Conservation (phyloP, 2,329 filamentous ascomycete species). For the Exophiala spinifera region DNA sequence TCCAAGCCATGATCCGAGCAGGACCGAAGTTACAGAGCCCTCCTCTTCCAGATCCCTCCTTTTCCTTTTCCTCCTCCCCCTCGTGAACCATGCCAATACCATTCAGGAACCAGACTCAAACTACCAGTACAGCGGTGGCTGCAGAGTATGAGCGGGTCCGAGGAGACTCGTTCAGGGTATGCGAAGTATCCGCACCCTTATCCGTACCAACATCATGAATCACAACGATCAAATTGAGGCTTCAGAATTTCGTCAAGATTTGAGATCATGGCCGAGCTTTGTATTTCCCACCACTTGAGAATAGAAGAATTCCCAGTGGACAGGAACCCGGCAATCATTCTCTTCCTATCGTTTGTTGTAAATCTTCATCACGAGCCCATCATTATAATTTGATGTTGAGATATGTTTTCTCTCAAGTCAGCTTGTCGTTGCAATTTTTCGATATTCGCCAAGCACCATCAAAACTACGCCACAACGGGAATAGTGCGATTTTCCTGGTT, state of each 20-base stretch:
- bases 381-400: slow-evolving; percentile 7
- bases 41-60: too few relatives aligned
- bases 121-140: too few relatives aligned
- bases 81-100: too few relatives aligned
- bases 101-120: too few relatives aligned
- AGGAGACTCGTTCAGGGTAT: too few relatives aligned
- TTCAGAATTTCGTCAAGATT: slow-evolving; percentile 33
- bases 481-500: not conserved
- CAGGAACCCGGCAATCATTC: slow-evolving; percentile 38
- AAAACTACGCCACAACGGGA: slow-evolving; percentile 8
- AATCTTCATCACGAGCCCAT: slow-evolving; percentile 44
- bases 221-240: slow-evolving; percentile 1
- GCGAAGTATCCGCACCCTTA: not conserved
- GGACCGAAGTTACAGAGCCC: too few relatives aligned
- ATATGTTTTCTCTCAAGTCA: too few relatives aligned
- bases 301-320: not conserved
- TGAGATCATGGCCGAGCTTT: slow-evolving; percentile 18
- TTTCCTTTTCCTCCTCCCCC: too few relatives aligned
- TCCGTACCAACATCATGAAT: not conserved
- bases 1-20: too few relatives aligned
- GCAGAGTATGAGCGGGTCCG: too few relatives aligned
- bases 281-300: not conserved
- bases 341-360: slow-evolving; percentile 48
- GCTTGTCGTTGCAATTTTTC: not conserved
- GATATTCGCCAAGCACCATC: slow-evolving; percentile 8